Conservation (phyloP, 1,284 basidiomycete species). For the Wolfiporia cocos region DNA sequence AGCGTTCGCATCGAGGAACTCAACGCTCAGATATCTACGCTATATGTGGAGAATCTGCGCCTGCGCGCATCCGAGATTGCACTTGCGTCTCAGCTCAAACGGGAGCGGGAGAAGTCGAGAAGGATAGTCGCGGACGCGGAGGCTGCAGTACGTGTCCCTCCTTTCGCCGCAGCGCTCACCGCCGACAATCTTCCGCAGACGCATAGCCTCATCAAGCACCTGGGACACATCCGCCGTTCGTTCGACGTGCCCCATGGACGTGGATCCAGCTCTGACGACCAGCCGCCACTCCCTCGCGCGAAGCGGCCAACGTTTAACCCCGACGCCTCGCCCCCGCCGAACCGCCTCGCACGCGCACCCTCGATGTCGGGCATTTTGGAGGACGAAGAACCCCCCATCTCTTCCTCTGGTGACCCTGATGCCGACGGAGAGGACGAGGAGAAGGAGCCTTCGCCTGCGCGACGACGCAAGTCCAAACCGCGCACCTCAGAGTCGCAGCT, state of each 20-base stretch:
- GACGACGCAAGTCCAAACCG: constrained; percentile 22
- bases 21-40: constrained; percentile 69
- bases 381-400: constrained; percentile 49
- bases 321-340: constrained; percentile 40
- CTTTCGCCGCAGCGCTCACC: constrained; percentile 1
- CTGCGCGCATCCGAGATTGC: constrained; percentile 75
- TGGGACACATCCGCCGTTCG: constrained; percentile 57
- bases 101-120: constrained; percentile 68
- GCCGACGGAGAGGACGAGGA: constrained; percentile 35
- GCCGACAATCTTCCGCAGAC: constrained; percentile 33
- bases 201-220: constrained; percentile 56
- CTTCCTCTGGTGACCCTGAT: constrained; percentile 25
- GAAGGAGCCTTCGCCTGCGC: constrained; percentile 27
- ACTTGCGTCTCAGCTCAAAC: constrained; percentile 66
- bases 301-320: constrained; percentile 34
- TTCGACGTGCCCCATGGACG: constrained; percentile 36
- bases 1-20: constrained; percentile 79
- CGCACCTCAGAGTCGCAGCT: constrained; percentile 31
- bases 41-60: constrained; percentile 76
- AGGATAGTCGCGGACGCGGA: constrained; percentile 68
- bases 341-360: constrained; percentile 59
- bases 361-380: constrained; percentile 62
- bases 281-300: constrained; percentile 40
- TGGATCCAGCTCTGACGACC: constrained; percentile 30
- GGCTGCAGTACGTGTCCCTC: constrained; percentile 49